These are phyloP conservation scores for Veloporphyrellus conicus DNA, from an alignment of 1,284 basidiomycete genomes.

Conservation along the genomic window DNA sequence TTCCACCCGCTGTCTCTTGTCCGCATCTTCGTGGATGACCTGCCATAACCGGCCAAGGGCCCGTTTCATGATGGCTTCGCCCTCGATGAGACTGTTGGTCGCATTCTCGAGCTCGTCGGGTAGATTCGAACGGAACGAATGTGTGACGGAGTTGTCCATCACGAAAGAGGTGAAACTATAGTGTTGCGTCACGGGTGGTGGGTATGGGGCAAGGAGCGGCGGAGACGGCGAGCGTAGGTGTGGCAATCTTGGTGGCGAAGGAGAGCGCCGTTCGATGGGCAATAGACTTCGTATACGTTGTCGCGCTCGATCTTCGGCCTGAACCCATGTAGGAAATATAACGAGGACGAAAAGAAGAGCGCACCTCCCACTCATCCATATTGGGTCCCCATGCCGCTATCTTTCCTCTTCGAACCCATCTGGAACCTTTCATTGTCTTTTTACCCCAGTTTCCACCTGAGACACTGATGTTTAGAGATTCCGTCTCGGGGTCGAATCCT, in stretches of 20 bases:
- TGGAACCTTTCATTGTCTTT: slow-evolving; percentile 61
- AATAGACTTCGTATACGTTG: slow-evolving; percentile 69
- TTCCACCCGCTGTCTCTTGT: slow-evolving; percentile 29
- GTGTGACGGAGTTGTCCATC: slow-evolving; percentile 76
- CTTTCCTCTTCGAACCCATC: slow-evolving; percentile 75
- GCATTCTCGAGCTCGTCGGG: slow-evolving; percentile 74
- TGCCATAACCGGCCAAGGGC: slow-evolving; percentile 76
- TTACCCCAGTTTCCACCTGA: slow-evolving; percentile 74
- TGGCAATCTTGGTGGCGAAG: slow-evolving; percentile 55
- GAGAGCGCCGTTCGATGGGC: slow-evolving; percentile 52
- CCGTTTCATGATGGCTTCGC: slow-evolving; percentile 63
- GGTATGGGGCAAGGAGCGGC: slow-evolving; percentile 63
- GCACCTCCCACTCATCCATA: slow-evolving; percentile 79
- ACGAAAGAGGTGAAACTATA: slow-evolving; percentile 76
- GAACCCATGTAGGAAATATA: slow-evolving; percentile 15
- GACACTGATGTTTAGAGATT: slow-evolving; percentile 44
- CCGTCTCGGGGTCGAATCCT: slow-evolving; percentile 60
- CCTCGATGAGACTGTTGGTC: slow-evolving; percentile 74
- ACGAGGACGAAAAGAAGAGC: slow-evolving; percentile 1
- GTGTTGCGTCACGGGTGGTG: slow-evolving; percentile 59
- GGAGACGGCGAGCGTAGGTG: slow-evolving; percentile 59
- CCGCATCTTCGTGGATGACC: slow-evolving; percentile 66
- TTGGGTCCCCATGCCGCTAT: slow-evolving; percentile 73
- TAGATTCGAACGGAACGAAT: slow-evolving; percentile 70
- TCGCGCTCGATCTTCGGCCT: slow-evolving; percentile 76